Conservation (phyloP, 176 grass and related monocot species). For the Oryza longistaminata region DNA sequence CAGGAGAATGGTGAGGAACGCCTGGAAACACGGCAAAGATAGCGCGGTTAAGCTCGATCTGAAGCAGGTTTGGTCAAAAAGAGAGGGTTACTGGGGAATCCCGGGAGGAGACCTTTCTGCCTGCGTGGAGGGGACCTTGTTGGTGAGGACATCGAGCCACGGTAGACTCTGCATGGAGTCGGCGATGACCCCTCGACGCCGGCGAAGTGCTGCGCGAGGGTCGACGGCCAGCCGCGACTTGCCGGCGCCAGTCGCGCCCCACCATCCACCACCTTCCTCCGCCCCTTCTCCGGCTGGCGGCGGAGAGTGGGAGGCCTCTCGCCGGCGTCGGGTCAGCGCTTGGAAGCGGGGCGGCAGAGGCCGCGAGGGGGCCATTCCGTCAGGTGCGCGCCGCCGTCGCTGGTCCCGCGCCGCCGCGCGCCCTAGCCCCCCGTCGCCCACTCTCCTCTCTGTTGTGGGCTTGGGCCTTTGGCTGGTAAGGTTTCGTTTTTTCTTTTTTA, state of each 20-base stretch:
- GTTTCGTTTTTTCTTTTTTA: not conserved
- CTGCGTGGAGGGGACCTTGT: conserved; percentile 79
- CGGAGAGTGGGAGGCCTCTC: not conserved
- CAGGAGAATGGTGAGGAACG: conserved; percentile 81
- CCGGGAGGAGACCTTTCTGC: conserved; percentile 57
- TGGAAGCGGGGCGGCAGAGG: not conserved
- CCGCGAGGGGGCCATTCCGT: conserved; percentile 34
- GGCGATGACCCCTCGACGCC: conserved; percentile 73
- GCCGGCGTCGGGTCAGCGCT: conserved; percentile 19
- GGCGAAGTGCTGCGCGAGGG: conserved; percentile 65
- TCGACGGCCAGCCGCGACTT: conserved; percentile 91
- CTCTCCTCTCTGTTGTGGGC: conserved; percentile 44
- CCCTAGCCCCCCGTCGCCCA: no score
- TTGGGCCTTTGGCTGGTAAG: not conserved
- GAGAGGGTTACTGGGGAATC: not conserved
- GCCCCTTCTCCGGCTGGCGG: not conserved
- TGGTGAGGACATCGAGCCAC: conserved; percentile 83
- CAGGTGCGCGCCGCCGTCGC: not conserved
- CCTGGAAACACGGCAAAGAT: conserved; percentile 40
- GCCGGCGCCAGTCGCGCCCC: conserved; percentile 83
- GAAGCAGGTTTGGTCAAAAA: not conserved
- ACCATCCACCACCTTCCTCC: conserved; percentile 71
- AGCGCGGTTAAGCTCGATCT: not conserved
- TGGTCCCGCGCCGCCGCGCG: no score
- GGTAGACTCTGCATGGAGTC: conserved; percentile 98